These are phyloP conservation scores for Dendrobium catenatum DNA, from an alignment of 106 monocot genomes.

Conservation along the genomic window DNA sequence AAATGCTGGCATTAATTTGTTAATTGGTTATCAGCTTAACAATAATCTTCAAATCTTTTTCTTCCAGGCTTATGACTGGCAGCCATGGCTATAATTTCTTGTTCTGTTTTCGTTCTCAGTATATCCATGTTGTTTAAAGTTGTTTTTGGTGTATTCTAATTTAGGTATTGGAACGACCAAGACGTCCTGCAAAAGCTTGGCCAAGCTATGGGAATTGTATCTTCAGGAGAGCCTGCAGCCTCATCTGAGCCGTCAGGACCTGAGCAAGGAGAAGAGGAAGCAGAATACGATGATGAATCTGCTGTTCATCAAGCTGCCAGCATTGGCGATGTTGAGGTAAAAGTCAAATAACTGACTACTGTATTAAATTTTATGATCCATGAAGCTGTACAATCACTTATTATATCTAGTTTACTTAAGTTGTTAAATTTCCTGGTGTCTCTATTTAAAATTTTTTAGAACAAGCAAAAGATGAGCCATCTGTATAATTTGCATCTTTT, in stretches of 20 bases:
- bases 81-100: neutral
- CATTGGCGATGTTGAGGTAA: constrained; percentile 82
- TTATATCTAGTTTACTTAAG: neutral
- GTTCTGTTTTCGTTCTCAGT: neutral
- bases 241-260: constrained; percentile 33
- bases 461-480: neutral
- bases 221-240: constrained; percentile 39
- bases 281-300: constrained; percentile 77
- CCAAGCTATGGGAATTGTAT: constrained; percentile 61
- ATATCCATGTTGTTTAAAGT: neutral
- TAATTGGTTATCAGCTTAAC: constrained; percentile 7
- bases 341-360: neutral
- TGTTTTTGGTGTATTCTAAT: neutral
- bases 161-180: constrained; percentile 92
- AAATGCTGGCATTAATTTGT: neutral
- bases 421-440: neutral
- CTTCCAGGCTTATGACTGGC: neutral
- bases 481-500: neutral
- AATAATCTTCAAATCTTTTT: neutral
- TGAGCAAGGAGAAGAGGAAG: constrained; percentile 72
- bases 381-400: neutral
- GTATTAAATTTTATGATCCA: neutral
- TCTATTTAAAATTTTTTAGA: neutral
- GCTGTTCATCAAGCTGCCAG: constrained; percentile 87
- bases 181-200: constrained; percentile 83